phyloP scores from a whole-genome alignment of 768 basidiomycete species.

The Melanogaster broomeanus region DNA sequence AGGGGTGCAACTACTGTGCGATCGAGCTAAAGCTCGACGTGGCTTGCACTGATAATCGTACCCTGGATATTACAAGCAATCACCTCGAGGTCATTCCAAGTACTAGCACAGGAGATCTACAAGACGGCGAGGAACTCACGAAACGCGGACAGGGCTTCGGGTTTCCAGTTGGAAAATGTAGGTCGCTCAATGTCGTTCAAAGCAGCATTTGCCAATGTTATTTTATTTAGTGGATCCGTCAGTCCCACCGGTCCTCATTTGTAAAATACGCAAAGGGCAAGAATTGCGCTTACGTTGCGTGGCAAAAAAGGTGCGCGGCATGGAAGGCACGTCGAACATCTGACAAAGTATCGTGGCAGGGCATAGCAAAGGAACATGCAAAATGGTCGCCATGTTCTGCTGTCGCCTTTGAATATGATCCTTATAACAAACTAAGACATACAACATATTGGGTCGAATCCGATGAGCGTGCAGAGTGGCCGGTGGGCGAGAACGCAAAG shows the following conservation, averaged over 20 bases:
- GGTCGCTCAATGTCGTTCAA: slow-evolving; percentile 20
- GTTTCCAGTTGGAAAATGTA: slow-evolving; percentile 82
- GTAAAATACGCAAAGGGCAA: slow-evolving; percentile 93
- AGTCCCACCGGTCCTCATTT: slow-evolving; percentile 74
- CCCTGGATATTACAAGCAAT: slow-evolving; percentile 86
- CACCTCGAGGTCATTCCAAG: slow-evolving; percentile 63
- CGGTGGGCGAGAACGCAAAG: slow-evolving; percentile 79
- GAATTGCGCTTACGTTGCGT: slow-evolving; percentile 83
- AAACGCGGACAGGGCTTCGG: slow-evolving; percentile 80
- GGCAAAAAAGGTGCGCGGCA: slow-evolving; percentile 81
- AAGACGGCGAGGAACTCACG: slow-evolving; percentile 66
- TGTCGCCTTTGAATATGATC: slow-evolving; percentile 96
- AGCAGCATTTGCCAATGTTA: slow-evolving; percentile 5
- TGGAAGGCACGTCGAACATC: background rate
- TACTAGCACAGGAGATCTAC: slow-evolving; percentile 38
- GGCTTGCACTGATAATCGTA: slow-evolving; percentile 66
- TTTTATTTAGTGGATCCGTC: slow-evolving; percentile 54
- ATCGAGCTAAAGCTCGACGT: slow-evolving; percentile 81
- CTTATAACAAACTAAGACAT: slow-evolving; percentile 94
- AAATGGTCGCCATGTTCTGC: slow-evolving; percentile 99
- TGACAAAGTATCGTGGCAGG: slow-evolving; percentile 48
- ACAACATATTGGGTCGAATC: slow-evolving; percentile 94
- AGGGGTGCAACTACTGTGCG: slow-evolving; percentile 84
- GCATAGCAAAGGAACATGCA: slow-evolving; percentile 96
- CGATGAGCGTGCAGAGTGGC: slow-evolving; percentile 86